phyloP scores from a whole-genome alignment of 2,329 filamentous ascomycete genomes.

The Microthyrium microscopicum region DNA sequence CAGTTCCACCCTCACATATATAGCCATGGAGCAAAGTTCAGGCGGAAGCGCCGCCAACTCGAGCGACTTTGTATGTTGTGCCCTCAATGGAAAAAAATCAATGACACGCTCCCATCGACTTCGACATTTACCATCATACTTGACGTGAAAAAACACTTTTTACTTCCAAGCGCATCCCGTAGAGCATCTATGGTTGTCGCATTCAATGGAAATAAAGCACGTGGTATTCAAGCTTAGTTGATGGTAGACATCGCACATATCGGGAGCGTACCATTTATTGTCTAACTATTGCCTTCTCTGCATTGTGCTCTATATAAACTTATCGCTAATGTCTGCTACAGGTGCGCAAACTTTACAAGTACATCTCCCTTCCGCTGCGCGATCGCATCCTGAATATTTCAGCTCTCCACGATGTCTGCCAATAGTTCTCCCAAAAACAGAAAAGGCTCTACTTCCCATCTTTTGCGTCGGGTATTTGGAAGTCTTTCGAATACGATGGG shows the following conservation, averaged over 20 bases:
- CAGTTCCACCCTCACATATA: too few relatives aligned
- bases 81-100: conserved; percentile 1
- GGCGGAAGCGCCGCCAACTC: conserved; percentile 52
- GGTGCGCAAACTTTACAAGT: conserved; percentile 99
- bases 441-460: too few relatives aligned
- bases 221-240: too few relatives aligned
- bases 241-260: background rate
- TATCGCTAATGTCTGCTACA: conserved; percentile 24
- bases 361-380: conserved; percentile 25
- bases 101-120: background rate
- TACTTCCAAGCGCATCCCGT: too few relatives aligned
- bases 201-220: too few relatives aligned
- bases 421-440: too few relatives aligned
- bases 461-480: conserved; percentile 3
- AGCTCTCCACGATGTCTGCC: background rate
- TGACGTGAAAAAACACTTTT: too few relatives aligned
- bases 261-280: conserved; percentile 1
- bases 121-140: background rate
- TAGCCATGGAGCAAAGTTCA: conserved; percentile 8
- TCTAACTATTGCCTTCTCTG: background rate
- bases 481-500: background rate
- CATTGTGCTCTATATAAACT: background rate
- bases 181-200: too few relatives aligned
- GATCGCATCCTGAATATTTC: background rate
- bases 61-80: conserved; percentile 74